Percentiles rank a stretch among this genome's conserved stretches.
Evolutionary conservation across 148 eudicot species (phyloP).

Genomic region (Vaccinium myrtillus): DNA sequence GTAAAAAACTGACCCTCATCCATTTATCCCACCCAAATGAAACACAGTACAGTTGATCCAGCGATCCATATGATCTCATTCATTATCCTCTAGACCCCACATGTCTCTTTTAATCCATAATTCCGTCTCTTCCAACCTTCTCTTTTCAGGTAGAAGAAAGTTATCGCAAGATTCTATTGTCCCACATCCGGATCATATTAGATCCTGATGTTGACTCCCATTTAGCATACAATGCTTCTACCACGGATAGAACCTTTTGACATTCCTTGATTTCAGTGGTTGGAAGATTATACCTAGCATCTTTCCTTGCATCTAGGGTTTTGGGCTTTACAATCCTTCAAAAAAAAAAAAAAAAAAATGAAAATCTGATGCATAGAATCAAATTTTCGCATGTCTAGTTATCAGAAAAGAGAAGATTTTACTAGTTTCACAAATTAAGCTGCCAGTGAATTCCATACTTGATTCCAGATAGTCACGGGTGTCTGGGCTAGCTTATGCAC

Average conservation of each 20-base stretch:
- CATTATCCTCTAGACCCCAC: not conserved
- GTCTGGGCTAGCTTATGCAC: not conserved
- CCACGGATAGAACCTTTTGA: not conserved
- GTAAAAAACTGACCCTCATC: not conserved
- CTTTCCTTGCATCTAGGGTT: not conserved
- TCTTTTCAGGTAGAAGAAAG: not conserved
- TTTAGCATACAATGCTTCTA: not conserved
- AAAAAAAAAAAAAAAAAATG: not conserved
- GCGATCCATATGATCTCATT: not conserved
- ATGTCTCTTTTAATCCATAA: not conserved
- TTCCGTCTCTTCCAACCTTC: not conserved
- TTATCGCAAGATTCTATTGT: not conserved
- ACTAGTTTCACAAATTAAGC: not conserved
- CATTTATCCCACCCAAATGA: not conserved
- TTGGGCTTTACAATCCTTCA: not conserved
- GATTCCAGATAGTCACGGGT: not conserved
- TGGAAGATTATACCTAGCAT: not conserved
- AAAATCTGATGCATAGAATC: not conserved
- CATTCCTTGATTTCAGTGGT: not conserved
- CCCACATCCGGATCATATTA: not conserved
- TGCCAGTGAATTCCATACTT: not conserved
- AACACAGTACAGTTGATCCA: no score
- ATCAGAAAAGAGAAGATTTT: not conserved
- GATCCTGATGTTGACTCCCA: not conserved
- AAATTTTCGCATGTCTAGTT: not conserved